These are phyloP conservation scores for Pyrenophora graminea DNA, from an alignment of 2,329 filamentous ascomycete genomes.

Conservation along the genomic window DNA sequence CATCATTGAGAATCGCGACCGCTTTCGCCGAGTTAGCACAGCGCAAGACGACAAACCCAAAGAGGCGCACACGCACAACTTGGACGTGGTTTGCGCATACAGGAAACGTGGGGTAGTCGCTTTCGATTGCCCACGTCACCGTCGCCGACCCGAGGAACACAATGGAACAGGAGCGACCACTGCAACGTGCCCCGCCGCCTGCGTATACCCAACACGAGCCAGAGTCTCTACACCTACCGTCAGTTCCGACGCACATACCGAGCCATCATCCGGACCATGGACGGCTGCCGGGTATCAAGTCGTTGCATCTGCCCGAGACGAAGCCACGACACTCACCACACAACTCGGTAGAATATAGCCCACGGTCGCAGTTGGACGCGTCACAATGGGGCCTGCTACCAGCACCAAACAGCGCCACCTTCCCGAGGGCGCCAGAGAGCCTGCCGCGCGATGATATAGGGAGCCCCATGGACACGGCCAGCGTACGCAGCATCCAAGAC, in stretches of 20 bases:
- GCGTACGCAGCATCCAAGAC: conserved; percentile 50
- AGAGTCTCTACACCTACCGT: conserved; percentile 48
- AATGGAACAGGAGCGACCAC: conserved; percentile 40
- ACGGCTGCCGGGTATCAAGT: conserved; percentile 52
- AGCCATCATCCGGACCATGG: conserved; percentile 21
- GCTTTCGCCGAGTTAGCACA: conserved; percentile 13
- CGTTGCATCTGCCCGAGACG: conserved; percentile 47
- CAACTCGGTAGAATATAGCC: conserved; percentile 44
- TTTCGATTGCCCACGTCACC: conserved; percentile 4
- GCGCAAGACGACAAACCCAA: not conserved
- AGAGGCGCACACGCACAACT: not conserved
- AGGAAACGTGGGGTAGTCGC: conserved; percentile 17
- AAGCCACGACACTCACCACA: conserved; percentile 30
- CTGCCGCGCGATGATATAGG: conserved; percentile 40
- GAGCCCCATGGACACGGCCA: conserved; percentile 52
- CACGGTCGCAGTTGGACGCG: conserved; percentile 26
- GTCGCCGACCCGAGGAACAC: not conserved
- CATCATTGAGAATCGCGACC: conserved; percentile 10
- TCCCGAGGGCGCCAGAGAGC: conserved; percentile 41
- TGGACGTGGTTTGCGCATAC: not conserved
- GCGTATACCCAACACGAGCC: conserved; percentile 51
- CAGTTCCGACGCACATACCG: conserved; percentile 47
- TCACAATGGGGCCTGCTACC: conserved; percentile 37
- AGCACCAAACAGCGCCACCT: conserved; percentile 31
- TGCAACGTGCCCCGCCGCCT: conserved; percentile 49